Percentiles rank a stretch among this genome's conserved stretches.
Evolutionary conservation across 805 yeast species (phyloP).

Genomic region (Barnettozyma sucrosica): DNA sequence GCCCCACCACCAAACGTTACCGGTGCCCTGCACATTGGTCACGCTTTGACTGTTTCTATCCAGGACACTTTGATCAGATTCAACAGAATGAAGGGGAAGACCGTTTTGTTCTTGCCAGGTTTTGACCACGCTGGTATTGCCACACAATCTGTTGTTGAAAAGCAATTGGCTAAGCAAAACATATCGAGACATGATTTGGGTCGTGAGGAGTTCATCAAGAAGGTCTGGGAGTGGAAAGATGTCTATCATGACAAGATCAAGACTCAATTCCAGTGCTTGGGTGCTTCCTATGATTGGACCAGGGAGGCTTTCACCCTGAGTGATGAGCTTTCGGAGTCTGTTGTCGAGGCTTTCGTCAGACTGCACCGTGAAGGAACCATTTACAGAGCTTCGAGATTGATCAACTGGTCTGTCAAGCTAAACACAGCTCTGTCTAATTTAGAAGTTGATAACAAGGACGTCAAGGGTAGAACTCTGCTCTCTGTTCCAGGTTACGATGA

Average conservation of each 20-base stretch:
- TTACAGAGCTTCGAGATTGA: constrained; percentile 87
- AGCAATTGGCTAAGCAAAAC: constrained; percentile 75
- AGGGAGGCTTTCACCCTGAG: constrained; percentile 92
- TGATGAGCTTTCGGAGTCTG: constrained; percentile 72
- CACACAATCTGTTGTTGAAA: constrained; percentile 97
- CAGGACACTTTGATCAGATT: constrained; percentile 92
- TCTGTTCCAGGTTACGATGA: constrained; percentile 87
- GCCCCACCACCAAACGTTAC: constrained; percentile 99
- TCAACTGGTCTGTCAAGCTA: constrained; percentile 93
- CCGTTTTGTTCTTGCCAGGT: constrained; percentile 90
- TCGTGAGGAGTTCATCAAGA: constrained; percentile 79
- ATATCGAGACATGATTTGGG: constrained; percentile 93
- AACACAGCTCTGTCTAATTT: constrained; percentile 94
- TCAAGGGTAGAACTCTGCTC: constrained; percentile 74
- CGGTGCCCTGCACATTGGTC: constrained; percentile 98
- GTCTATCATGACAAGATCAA: constrained; percentile 84
- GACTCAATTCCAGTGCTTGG: constrained; percentile 76
- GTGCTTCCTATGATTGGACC: constrained; percentile 96
- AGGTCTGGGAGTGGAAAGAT: constrained; percentile 98
- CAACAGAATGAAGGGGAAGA: constrained; percentile 95
- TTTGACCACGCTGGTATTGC: constrained; percentile 99
- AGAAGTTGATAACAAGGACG: constrained; percentile 90
- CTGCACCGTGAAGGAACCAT: constrained; percentile 93
- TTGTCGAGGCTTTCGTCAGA: constrained; percentile 83
- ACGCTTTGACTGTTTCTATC: constrained; percentile 90